phyloP scores from a whole-genome alignment of 2,329 filamentous ascomycete species.

The Xylaria sp. region DNA sequence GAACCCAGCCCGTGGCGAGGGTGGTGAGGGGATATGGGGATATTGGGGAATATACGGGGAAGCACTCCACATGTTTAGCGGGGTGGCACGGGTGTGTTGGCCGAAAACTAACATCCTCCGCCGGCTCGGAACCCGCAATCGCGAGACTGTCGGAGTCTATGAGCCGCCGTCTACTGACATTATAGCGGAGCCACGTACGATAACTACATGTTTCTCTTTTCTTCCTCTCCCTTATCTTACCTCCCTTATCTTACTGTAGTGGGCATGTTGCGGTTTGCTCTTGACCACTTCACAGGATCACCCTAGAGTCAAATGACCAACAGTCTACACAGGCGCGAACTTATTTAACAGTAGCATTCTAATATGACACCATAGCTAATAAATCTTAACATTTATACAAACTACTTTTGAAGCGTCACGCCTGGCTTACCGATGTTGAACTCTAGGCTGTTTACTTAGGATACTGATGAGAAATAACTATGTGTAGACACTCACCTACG shows the following conservation, averaged over 20 bases:
- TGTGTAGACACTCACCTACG: no score
- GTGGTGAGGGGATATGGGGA: conserved; percentile 19
- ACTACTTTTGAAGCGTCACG: no score
- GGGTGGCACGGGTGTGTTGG: neutral
- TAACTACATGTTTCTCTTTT: no score
- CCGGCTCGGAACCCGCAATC: neutral
- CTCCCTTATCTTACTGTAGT: neutral
- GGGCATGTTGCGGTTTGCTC: no score
- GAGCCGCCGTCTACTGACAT: conserved; percentile 14
- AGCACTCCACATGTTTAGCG: conserved; percentile 17
- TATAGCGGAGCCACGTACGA: neutral
- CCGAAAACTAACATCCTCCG: conserved; percentile 2
- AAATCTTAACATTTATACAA: no score
- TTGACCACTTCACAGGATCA: neutral
- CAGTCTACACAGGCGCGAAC: no score
- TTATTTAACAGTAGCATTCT: no score
- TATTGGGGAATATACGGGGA: conserved; percentile 14
- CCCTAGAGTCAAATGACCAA: neutral
- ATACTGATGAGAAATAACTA: no score
- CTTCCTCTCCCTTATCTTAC: no score
- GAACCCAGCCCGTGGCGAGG: conserved; percentile 16
- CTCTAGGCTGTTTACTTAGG: no score
- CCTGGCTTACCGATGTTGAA: no score
- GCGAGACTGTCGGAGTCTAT: conserved; percentile 3
- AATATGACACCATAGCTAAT: no score